Evolutionary conservation across 148 eudicot species (phyloP), one percentile per base, ranked within the genome.

Genomic region (Chenopodium berlandieri): DNA sequence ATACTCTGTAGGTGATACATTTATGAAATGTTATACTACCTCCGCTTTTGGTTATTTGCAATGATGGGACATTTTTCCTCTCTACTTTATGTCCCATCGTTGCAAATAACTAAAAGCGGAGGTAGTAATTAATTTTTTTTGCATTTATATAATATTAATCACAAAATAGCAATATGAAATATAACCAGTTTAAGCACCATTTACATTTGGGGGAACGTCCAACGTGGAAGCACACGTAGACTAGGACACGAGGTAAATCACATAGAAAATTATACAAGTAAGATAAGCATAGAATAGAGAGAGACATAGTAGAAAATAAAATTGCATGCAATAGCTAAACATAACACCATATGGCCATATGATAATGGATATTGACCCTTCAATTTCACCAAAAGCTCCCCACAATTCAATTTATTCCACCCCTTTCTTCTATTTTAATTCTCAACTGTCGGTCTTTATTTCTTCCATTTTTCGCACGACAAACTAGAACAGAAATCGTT

Each of bases 341-440:
- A 73, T 3, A 17, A 7, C 20, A 66, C 73, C 82, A 78, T 78
- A 78, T 73, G 54, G 85, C 79, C 85, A 83, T 79, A 73, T 79
- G 30, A 52, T 17, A 9, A 50, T 50, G 10, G 22, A 81, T 63
- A 74, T 72, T 80, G 88, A 71, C 88, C 80, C 77, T 86, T 86
- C 52, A 50, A 32, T 60, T 62, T 78, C 67, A 1, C 73, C 50
- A 80, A 86, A 63, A 81, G 88, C 54, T 75, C 60, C 13, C 3
- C 44, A 40, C 7, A 40, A 40, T 40, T 40, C 44, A 40, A 40
- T 54, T 32, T 2, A n/a, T 47, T 13, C 74, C 17, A 27, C 54
- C 79, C 78, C 17, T 25, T 78, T 73, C 25, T 14, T 17, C 62
- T 56, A 13, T 50, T 56, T 56, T 37, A 70, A 69, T 73, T 72